Evolutionary conservation across 176 grass and related monocot species (phyloP), one percentile per base, ranked within the genome.

Genomic region (Tillandsia leiboldiana): DNA sequence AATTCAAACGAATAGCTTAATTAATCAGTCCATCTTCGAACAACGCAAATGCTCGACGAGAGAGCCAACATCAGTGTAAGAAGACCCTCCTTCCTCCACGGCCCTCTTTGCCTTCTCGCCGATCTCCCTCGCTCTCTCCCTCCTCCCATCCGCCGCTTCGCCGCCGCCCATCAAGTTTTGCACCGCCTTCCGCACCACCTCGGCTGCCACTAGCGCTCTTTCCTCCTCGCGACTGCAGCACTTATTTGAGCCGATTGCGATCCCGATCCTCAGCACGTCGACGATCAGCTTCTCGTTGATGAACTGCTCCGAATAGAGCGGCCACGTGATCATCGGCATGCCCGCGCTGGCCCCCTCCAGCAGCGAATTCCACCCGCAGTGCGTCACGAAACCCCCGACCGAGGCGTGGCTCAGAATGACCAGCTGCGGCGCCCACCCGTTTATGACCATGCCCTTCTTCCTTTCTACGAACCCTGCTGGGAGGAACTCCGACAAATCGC

Each of bases 341-440:
- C 75, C 81, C 6, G 17, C 52, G 11, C 72, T 51, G 27, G 69
- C 57, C 64, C 51, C 68, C 54, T 84, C 81, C 64, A 84, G 29
- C 4, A 73, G 58, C 0, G 80, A 82, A 67, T 82, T 82, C 80
- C 80, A 87, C 3, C 84, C 80, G 51, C 84, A 83, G 75, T 87
- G 80, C 4, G 84, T 83, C 48, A 87, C 2, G 23, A 82, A 82
- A 11, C 79, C 79, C 8, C 79, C 66, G 3, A 82, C 49, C 2
- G 70, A 51, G 68, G 15, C 72, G 70, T 79, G 75, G 12, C 51
- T 70, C 63, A 84, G 70, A 51, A 78, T 78, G 47, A 63, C 20
- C 14, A 69, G 1, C 61, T 83, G 75, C 67, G 74, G 81, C 0
- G 81, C 81, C 74, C 75, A 78, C 0, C 81, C 81, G 48, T 14